Percentiles rank a stretch among this genome's conserved stretches.
Evolutionary conservation across 345 rosid species (phyloP).

Genomic region (Angophora floribunda): DNA sequence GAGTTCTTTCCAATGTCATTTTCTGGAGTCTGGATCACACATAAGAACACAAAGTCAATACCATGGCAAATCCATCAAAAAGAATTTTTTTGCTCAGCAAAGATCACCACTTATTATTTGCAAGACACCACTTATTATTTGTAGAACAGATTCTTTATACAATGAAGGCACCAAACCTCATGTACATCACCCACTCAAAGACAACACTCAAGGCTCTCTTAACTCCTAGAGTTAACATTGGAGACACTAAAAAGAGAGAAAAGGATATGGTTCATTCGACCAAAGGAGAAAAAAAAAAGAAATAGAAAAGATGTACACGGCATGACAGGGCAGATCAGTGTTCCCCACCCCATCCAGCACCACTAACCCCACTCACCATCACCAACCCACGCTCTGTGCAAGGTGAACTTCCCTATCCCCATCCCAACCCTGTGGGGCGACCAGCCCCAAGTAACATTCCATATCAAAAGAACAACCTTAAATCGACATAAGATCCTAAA

Average conservation of each 20-base stretch:
- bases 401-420: not conserved
- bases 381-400: not conserved
- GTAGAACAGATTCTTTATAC: not conserved
- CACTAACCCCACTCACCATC: not conserved
- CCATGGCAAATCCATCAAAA: not conserved
- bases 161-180: not conserved
- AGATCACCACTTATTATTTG: not conserved
- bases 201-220: not conserved
- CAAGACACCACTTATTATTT: not conserved
- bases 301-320: not conserved
- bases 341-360: not conserved
- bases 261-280: not conserved
- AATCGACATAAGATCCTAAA: not conserved
- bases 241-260: not conserved
- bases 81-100: not conserved
- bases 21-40: conserved; percentile 54
- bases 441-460: not conserved
- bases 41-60: not conserved
- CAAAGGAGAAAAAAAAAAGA: not conserved
- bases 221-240: not conserved
- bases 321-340: not conserved
- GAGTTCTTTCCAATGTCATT: conserved; percentile 92
- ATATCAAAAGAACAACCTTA: not conserved
- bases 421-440: not conserved
- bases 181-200: not conserved